A percentile compares a stretch with the other conserved stretches of the same genome.
Conservation (phyloP, 176 grass and related monocot genomes). For the Aegilops bicornis region DNA sequence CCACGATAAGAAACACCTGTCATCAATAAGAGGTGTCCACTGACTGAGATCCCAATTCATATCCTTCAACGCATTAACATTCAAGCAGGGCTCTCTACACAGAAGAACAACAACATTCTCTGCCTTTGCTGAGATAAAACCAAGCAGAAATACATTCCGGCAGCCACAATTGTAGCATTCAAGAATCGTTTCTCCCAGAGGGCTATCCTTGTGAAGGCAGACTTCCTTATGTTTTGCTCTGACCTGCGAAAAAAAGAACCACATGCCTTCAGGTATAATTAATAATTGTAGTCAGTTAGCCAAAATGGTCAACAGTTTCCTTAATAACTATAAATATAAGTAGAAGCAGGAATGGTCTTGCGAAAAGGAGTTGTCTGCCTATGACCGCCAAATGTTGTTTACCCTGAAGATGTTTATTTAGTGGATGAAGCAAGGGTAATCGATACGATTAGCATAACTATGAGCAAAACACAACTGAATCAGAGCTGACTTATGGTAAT, state of each 20-base stretch:
- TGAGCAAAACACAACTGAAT: background rate
- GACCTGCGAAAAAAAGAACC: conserved; percentile 51
- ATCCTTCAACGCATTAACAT: conserved; percentile 95
- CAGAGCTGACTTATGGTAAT: background rate
- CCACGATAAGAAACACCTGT: conserved; percentile 95
- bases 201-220: conserved; percentile 96
- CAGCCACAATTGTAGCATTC: conserved; percentile 99
- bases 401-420: background rate
- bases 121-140: conserved; percentile 97
- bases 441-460: conserved; percentile 3
- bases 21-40: conserved; percentile 99
- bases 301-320: background rate
- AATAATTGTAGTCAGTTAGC: background rate
- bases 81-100: conserved; percentile 99
- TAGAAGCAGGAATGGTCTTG: background rate
- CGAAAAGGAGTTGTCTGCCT: background rate
- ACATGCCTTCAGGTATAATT: conserved; percentile 8
- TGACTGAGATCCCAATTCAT: conserved; percentile 99
- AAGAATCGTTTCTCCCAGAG: conserved; percentile 95
- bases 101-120: conserved; percentile 97
- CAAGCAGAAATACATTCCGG: conserved; percentile 97
- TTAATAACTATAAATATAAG: background rate
- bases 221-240: conserved; percentile 99
- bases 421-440: background rate
- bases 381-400: background rate